These are phyloP conservation scores for Massariosphaeria phaeospora DNA, from an alignment of 495 filamentous ascomycete genomes.

Conservation along the genomic window DNA sequence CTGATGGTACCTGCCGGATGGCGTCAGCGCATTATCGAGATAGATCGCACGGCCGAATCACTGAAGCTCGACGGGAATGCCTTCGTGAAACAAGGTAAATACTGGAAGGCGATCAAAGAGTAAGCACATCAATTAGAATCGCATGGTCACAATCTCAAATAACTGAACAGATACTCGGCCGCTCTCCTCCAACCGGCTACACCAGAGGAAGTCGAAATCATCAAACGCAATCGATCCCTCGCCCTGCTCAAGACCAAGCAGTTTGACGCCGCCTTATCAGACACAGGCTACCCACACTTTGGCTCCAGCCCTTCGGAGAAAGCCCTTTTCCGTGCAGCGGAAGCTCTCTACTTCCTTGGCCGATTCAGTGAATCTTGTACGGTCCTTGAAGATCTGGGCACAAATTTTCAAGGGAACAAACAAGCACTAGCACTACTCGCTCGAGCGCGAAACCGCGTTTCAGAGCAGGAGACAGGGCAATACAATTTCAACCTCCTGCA, in stretches of 20 bases:
- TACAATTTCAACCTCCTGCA: constrained; percentile 47
- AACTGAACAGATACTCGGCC: constrained; percentile 20
- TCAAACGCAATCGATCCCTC: constrained; percentile 47
- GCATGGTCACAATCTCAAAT: neutral
- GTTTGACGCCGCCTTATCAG: constrained; percentile 47
- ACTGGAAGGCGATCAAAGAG: constrained; percentile 32
- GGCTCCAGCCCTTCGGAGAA: constrained; percentile 41
- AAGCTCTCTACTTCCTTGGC: constrained; percentile 46
- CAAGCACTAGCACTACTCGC: constrained; percentile 33
- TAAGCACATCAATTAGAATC: constrained; percentile 3
- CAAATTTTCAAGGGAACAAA: constrained; percentile 35
- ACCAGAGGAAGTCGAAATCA: constrained; percentile 18
- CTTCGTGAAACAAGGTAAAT: constrained; percentile 31
- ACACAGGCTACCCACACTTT: constrained; percentile 40
- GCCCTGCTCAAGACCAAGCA: constrained; percentile 43
- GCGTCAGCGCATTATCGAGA: constrained; percentile 32
- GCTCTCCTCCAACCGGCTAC: constrained; percentile 31
- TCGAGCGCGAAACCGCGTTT: constrained; percentile 34
- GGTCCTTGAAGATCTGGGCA: constrained; percentile 27
- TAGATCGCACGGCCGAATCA: constrained; percentile 30
- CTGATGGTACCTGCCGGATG: constrained; percentile 39
- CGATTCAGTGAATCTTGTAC: constrained; percentile 42
- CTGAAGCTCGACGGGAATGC: constrained; percentile 46
- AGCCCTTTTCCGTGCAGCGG: constrained; percentile 45
- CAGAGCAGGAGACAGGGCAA: constrained; percentile 40